A percentile compares a stretch with the other conserved stretches of the same genome.
Conservation (phyloP, 2,329 filamentous ascomycete species). For the Chaetomium globosum region DNA sequence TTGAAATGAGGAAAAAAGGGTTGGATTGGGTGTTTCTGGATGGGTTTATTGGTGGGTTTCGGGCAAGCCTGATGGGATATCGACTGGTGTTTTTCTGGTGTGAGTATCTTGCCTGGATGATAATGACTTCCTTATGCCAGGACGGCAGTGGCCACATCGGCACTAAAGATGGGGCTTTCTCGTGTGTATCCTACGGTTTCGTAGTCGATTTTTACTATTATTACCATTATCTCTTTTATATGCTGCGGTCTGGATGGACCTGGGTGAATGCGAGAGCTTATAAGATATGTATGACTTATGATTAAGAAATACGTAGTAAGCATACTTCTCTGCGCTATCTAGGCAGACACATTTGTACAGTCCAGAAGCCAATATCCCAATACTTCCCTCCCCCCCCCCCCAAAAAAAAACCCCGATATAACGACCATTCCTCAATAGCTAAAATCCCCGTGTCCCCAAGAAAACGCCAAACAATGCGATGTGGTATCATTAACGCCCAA, state of each 20-base stretch:
- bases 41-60: background rate
- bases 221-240: background rate
- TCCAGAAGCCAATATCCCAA: background rate
- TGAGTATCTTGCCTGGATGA: background rate
- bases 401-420: background rate
- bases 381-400: too few species aligned
- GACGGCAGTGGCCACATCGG: background rate
- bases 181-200: background rate
- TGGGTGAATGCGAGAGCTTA: background rate
- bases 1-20: background rate
- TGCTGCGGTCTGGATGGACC: background rate
- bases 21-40: background rate
- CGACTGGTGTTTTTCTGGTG: background rate
- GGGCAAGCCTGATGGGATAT: background rate
- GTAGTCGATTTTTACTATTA: background rate
- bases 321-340: background rate
- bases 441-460: background rate
- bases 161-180: background rate
- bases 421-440: background rate
- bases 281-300: background rate
- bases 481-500: constrained; percentile 18
- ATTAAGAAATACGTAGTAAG: background rate
- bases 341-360: background rate
- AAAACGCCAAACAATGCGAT: constrained; percentile 6
- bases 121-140: background rate